Conservation (phyloP, 169 alveolate genomes). For the Toxoplasma gondii region DNA sequence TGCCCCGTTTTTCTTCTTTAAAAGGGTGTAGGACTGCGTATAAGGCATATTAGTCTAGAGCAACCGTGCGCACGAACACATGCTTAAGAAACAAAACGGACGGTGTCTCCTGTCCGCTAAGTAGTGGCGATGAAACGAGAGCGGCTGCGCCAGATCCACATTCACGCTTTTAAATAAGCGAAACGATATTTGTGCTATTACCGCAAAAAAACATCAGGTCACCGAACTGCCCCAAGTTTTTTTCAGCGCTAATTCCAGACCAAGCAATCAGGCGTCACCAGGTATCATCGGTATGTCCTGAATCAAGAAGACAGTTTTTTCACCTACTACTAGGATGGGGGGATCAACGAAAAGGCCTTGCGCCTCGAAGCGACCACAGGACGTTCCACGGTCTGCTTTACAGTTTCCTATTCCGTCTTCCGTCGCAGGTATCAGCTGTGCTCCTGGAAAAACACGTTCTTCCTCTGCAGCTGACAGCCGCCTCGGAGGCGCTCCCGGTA, state of each 20-base stretch:
- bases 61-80: too few species aligned
- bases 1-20: too few species aligned
- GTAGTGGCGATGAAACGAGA: too few species aligned
- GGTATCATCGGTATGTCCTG: background rate
- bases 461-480: background rate
- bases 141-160: too few species aligned
- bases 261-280: background rate
- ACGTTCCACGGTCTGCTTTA: background rate
- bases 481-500: background rate
- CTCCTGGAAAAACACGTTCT: background rate
- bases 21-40: too few species aligned
- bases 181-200: too few species aligned
- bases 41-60: too few species aligned
- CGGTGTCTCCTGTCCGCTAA: too few species aligned
- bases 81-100: too few species aligned
- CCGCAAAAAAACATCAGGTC: too few species aligned
- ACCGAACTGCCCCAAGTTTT: too few species aligned
- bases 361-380: background rate
- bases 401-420: background rate
- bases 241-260: background rate
- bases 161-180: too few species aligned
- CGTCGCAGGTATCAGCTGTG: background rate
- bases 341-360: background rate
- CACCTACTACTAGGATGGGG: background rate
- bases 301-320: background rate